These are phyloP conservation scores for Parascedosporium putredinis DNA, from an alignment of 2,329 filamentous ascomycete genomes.

Conservation along the genomic window DNA sequence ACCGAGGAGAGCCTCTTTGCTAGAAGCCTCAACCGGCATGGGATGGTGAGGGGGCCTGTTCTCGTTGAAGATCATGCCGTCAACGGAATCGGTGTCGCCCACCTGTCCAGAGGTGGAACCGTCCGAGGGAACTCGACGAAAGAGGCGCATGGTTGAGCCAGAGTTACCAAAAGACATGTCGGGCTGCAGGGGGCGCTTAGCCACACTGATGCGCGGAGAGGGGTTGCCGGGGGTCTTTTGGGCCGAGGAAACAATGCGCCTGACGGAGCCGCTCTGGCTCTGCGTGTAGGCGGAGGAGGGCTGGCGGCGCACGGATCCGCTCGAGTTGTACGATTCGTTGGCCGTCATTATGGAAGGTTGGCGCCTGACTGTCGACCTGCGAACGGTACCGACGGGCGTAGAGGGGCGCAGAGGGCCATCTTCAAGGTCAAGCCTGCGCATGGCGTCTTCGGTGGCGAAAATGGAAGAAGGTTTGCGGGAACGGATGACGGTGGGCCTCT, in stretches of 20 bases:
- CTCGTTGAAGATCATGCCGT: slow-evolving; percentile 45
- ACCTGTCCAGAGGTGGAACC: slow-evolving; percentile 36
- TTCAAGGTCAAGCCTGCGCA: slow-evolving; percentile 50
- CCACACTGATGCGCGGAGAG: slow-evolving; percentile 31
- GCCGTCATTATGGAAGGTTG: slow-evolving; percentile 30
- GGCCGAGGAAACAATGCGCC: slow-evolving; percentile 2
- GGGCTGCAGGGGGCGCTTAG: slow-evolving; percentile 72
- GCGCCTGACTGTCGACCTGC: slow-evolving; percentile 46
- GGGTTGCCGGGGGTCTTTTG: slow-evolving; percentile 20
- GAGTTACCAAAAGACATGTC: slow-evolving; percentile 92
- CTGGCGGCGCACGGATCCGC: slow-evolving; percentile 9
- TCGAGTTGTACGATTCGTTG: neutral
- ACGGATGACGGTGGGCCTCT: slow-evolving; percentile 38
- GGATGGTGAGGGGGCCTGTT: slow-evolving; percentile 45
- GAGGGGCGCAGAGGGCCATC: slow-evolving; percentile 48
- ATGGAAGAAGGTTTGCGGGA: slow-evolving; percentile 47
- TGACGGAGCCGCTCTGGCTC: slow-evolving; percentile 12
- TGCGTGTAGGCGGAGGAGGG: slow-evolving; percentile 1
- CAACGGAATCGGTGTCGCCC: slow-evolving; percentile 24
- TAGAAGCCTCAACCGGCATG: slow-evolving; percentile 43
- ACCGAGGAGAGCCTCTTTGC: slow-evolving; percentile 76
- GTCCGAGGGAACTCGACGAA: slow-evolving; percentile 74
- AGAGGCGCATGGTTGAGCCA: slow-evolving; percentile 83
- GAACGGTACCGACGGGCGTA: slow-evolving; percentile 47
- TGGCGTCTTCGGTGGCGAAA: slow-evolving; percentile 47